A percentile compares a stretch with the other conserved stretches of the same genome.
Conservation (phyloP, 345 rosid species). For the Murraya koenigii region DNA sequence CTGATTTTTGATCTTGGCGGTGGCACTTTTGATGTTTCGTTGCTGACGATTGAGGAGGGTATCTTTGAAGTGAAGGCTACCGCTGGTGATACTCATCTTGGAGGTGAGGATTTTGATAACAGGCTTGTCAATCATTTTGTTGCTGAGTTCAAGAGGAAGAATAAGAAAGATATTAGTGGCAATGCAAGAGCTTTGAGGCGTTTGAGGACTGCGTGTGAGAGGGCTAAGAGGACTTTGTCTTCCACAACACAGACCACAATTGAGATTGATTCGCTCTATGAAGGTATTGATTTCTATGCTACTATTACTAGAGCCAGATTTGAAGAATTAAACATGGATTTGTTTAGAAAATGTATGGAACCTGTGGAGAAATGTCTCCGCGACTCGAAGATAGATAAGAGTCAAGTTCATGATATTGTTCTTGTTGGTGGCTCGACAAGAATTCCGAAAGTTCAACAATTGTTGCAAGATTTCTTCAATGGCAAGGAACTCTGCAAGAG, state of each 20-base stretch:
- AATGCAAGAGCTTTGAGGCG: constrained; percentile 33
- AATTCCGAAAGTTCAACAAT: constrained; percentile 32
- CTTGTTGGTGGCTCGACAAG: constrained; percentile 29
- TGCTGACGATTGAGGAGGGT: constrained; percentile 38
- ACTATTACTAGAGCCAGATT: constrained; percentile 33
- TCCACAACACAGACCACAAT: constrained; percentile 34
- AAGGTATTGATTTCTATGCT: constrained; percentile 34
- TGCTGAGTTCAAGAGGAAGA: constrained; percentile 24
- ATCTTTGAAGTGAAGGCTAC: constrained; percentile 43
- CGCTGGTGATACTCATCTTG: constrained; percentile 35
- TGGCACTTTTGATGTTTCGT: constrained; percentile 37
- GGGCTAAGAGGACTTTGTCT: constrained; percentile 33
- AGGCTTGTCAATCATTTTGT: constrained; percentile 33
- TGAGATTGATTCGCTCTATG: constrained; percentile 32
- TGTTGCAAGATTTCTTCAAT: constrained; percentile 29
- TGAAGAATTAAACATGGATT: constrained; percentile 37
- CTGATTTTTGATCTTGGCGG: constrained; percentile 38
- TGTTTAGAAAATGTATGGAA: constrained; percentile 34
- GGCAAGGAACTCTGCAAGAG: constrained; percentile 36
- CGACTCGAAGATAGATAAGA: constrained; percentile 28
- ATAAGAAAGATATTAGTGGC: constrained; percentile 30
- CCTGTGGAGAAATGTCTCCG: constrained; percentile 35
- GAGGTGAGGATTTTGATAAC: constrained; percentile 35
- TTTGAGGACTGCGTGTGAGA: constrained; percentile 36
- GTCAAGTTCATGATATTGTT: constrained; percentile 22